Percentiles rank a stretch among this genome's conserved stretches.
Evolutionary conservation across 345 rosid species (phyloP).

Genomic region (Syzygium aromaticum): DNA sequence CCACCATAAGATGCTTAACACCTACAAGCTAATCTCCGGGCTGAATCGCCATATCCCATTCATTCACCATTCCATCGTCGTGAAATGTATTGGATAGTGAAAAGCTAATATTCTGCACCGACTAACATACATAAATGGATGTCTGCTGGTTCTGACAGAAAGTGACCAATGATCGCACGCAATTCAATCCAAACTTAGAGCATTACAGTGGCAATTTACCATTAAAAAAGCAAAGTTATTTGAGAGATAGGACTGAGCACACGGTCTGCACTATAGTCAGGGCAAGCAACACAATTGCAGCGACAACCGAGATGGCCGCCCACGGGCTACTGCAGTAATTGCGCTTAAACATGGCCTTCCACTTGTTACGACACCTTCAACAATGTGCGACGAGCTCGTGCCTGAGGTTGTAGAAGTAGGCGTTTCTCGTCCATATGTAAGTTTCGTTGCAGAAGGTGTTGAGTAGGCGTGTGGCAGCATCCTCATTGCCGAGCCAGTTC

Average conservation of each 20-base stretch:
- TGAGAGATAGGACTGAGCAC: neutral
- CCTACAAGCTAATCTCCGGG: no score
- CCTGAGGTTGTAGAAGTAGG: neutral
- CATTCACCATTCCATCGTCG: no score
- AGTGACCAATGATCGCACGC: no score
- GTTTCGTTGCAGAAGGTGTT: neutral
- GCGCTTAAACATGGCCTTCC: neutral
- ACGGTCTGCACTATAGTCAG: neutral
- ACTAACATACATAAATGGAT: no score
- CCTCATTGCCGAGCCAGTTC: neutral
- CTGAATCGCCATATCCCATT: no score
- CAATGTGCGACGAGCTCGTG: neutral
- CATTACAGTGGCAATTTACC: neutral
- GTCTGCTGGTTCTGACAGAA: no score
- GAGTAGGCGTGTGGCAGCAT: neutral
- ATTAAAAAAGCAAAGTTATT: neutral
- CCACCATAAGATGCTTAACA: no score
- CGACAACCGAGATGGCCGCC: neutral
- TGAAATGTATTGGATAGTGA: no score
- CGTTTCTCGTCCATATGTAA: rapidly evolving
- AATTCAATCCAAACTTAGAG: neutral
- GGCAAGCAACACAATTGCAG: neutral
- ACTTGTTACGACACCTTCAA: rapidly evolving
- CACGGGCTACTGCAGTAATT: neutral
- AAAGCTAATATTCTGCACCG: no score